These are phyloP conservation scores for Candida maesae DNA, from an alignment of 805 yeast genomes.

Conservation along the genomic window DNA sequence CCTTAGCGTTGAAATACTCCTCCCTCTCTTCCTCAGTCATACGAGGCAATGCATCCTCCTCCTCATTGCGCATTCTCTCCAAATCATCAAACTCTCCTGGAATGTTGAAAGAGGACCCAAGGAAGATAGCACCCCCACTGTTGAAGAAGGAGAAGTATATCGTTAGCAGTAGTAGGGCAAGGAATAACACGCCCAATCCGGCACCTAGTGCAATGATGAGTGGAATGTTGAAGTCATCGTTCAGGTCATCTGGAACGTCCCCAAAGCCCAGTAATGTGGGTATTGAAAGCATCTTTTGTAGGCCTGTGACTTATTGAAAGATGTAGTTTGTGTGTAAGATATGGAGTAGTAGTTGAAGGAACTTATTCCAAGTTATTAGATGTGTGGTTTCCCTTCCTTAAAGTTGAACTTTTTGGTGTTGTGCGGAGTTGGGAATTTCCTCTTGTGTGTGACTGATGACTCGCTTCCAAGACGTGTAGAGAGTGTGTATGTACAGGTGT, in stretches of 20 bases:
- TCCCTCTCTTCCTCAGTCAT: constrained; percentile 38
- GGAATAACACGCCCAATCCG: constrained; percentile 34
- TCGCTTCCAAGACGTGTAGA: too few species aligned
- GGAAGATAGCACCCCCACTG: constrained; percentile 27
- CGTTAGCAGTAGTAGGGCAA: constrained; percentile 29
- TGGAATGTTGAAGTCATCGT: constrained; percentile 31
- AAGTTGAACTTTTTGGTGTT: too few species aligned
- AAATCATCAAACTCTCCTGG: constrained; percentile 64
- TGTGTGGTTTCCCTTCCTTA: too few species aligned
- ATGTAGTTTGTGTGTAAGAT: too few species aligned
- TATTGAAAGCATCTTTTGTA: neutral
- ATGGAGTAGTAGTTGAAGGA: too few species aligned
- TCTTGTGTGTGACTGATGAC: too few species aligned
- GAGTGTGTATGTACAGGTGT: too few species aligned
- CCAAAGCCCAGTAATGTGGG: neutral
- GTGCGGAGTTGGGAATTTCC: too few species aligned
- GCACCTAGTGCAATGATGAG: constrained; percentile 35
- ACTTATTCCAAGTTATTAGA: too few species aligned
- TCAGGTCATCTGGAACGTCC: constrained; percentile 14
- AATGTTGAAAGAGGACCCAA: constrained; percentile 32
- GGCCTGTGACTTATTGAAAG: too few species aligned
- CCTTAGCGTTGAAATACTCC: constrained; percentile 38
- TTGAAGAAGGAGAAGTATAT: constrained; percentile 29
- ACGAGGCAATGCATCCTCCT: constrained; percentile 39
- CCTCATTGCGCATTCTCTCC: constrained; percentile 64